Evolutionary conservation across 192 early-diverging fungal genomes (phyloP).

Genomic region (Umbelopsis vinacea): DNA sequence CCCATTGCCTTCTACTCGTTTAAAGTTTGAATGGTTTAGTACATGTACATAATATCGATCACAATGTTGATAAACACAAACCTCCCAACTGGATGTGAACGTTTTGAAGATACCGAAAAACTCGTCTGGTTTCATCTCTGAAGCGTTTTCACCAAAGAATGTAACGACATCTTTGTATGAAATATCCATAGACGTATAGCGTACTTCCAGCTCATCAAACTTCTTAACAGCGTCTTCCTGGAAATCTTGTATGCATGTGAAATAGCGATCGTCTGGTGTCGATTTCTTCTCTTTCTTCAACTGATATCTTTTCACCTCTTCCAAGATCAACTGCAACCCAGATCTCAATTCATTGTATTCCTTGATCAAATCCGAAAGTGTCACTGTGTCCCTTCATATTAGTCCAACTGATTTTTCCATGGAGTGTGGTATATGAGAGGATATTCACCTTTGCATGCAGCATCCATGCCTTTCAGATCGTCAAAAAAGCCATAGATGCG

Average conservation of each 20-base stretch:
- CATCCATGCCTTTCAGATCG: constrained; percentile 70
- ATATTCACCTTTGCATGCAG: constrained; percentile 67
- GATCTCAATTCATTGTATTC: constrained; percentile 55
- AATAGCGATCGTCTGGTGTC: constrained; percentile 67
- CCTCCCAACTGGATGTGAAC: constrained; percentile 76
- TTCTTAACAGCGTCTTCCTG: constrained; percentile 63
- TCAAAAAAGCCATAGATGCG: constrained; percentile 61
- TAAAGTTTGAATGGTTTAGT: not conserved
- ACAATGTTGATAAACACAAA: constrained; percentile 25
- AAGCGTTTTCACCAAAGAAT: constrained; percentile 76
- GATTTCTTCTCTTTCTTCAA: constrained; percentile 43
- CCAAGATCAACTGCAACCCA: constrained; percentile 49
- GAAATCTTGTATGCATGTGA: constrained; percentile 66
- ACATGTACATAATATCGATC: constrained; percentile 15
- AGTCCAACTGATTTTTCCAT: not conserved
- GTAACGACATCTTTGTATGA: constrained; percentile 71
- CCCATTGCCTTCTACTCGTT: constrained; percentile 53
- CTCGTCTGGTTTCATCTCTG: constrained; percentile 77
- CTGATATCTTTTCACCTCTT: constrained; percentile 50
- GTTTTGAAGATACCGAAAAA: constrained; percentile 89
- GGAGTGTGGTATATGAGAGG: not conserved
- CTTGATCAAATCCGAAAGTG: constrained; percentile 53
- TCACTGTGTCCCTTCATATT: constrained; percentile 39
- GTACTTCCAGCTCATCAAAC: constrained; percentile 61
- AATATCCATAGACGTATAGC: constrained; percentile 71